Evolutionary conservation across 1,284 basidiomycete species (phyloP), one percentile per base, ranked within the genome.

Genomic region (Filobasidium uniguttulatum): DNA sequence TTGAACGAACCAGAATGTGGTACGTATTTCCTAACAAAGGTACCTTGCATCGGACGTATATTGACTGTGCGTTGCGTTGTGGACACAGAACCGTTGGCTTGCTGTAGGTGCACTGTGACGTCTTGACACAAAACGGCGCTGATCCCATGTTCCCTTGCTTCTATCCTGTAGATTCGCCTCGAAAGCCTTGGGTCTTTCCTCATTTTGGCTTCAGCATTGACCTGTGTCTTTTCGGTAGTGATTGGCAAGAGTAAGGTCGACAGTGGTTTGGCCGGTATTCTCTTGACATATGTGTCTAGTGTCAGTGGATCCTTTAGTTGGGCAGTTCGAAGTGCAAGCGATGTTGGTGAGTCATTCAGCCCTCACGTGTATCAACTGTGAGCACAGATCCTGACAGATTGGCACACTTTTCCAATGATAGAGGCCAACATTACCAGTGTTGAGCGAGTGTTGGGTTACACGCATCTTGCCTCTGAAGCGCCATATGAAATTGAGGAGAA

Each of bases 291-390:
- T 67, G 84, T 85, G 2, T 71, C 94, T 64, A 84, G 78, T 55
- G 82, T 83, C 8, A 87, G 85, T 1, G 79, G 80, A 22, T 77
- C 81, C 19, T 54, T 67, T 49, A 91, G 87, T 64, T 93, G 85
- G 86, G 75, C 90, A n/a, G 87, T 93, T 5, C 77, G 87, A 38
- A 82, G 80, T 14, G 84, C 85, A 0, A 86, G 83, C 54, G 90
- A 96, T 60, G 85, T 93, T 12, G 90, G 94, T 67, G 85, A 88
- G 65, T 93, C 91, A 62, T 83, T 94, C 59, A 87, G 91, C 55
- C 88, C 85, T n/a, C n/a, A n/a, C n/a, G n/a, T n/a, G n/a, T n/a
- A n/a, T n/a, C n/a, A 56, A 83, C 85, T 7, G 85, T 87, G 66
- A 75, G 82, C 8, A 80, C 84, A 12, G 29, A 26, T 52, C 60